These are phyloP conservation scores for Trichomonas tenax DNA, from an alignment of 208 protist species.

Conservation along the genomic window DNA sequence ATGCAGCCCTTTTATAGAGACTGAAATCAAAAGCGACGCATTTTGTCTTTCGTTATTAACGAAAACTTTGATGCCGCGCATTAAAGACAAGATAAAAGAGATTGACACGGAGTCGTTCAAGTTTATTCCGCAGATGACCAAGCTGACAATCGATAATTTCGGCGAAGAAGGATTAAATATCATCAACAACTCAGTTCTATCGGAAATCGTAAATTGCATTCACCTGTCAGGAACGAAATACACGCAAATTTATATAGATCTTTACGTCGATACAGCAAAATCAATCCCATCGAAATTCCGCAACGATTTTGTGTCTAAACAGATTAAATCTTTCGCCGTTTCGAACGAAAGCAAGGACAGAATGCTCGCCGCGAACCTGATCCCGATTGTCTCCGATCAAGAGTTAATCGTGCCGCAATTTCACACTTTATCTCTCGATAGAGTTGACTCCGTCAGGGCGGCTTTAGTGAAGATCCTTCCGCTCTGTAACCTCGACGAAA, in stretches of 20 bases:
- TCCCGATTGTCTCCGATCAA: neutral
- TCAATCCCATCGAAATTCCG: neutral
- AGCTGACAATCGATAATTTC: neutral
- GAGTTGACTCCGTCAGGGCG: neutral
- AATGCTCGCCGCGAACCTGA: neutral
- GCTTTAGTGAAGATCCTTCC: neutral
- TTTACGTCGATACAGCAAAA: neutral
- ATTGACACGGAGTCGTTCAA: neutral
- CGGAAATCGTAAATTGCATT: neutral
- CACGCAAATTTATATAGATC: neutral
- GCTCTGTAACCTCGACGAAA: neutral
- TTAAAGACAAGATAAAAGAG: neutral
- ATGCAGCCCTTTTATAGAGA: neutral
- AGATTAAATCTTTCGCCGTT: neutral
- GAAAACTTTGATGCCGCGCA: neutral
- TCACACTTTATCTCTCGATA: neutral
- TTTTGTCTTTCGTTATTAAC: neutral
- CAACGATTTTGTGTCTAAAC: neutral
- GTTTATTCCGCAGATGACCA: neutral
- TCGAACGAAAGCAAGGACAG: neutral
- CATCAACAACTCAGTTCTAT: neutral
- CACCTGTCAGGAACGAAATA: neutral
- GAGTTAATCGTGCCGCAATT: neutral
- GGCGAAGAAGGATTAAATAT: neutral
- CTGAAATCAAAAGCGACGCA: neutral